Base-by-base conservation (phyloP, 108 stramenopile species). In the Discostella stelligeroides region DNA sequence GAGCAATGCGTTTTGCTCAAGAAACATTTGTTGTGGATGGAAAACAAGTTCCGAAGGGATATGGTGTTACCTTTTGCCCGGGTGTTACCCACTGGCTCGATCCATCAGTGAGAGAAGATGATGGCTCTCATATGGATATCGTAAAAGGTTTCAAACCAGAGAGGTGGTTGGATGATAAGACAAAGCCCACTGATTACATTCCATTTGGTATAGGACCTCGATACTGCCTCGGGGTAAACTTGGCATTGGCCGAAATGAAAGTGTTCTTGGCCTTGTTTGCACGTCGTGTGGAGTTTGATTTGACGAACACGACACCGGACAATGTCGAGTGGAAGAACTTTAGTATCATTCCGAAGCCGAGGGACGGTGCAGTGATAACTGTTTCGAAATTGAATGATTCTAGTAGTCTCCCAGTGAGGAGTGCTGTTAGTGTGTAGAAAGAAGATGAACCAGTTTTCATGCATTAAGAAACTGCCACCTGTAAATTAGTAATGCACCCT, bases 231-330 rank as follows among this genome's bases (percentile, higher is more conserved):
- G 86, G 86, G 0, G 21, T 38, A 11, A 69, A 79, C n/a, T 65
- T 88, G 45, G 84, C 84, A 37, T 55, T 72, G 66, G 63, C 74
- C 3, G 86, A 87, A 65, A 83, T 87, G 84, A 85, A 83, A 49
- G 76, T 85, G 13, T 88, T 88, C 66, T 63, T 85, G 5, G 75
- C 86, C 10, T 55, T 83, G 2, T 70, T 88, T 67, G 86, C 84
- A 17, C 82, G 86, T 37, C 73, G 79, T 23, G 71, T 80, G 37
- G 75, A 76, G 39, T 73, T 58, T 40, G 69, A 60, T 50, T 51
- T 73, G 72, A 72, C 66, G n/a, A 73, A 78, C 37, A 63, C 42
- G 34, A 41, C 54, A 1, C 62, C 63, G 13, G 76, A 73, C 0
- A 58, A 66, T 21, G 66, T 78, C 11, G 49, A 58, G 5, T 72